Percentiles rank a stretch among this genome's conserved stretches.
These are phyloP conservation scores for Collybiopsis confluens DNA, from an alignment of 768 basidiomycete genomes.

Conservation along the genomic window DNA sequence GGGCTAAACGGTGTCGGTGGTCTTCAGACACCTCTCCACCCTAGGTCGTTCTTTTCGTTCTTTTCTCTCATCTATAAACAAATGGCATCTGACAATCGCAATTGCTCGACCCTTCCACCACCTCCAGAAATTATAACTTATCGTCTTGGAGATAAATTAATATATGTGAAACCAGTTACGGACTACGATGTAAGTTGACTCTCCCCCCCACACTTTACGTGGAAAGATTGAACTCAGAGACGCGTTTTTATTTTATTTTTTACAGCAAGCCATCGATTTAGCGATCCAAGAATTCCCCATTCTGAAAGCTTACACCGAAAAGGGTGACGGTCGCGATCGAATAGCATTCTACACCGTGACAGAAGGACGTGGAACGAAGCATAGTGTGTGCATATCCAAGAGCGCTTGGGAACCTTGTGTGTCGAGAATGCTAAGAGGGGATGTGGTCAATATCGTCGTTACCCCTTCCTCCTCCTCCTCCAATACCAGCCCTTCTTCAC, in stretches of 20 bases:
- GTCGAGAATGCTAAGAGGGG: constrained; percentile 36
- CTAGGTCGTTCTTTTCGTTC: too few species aligned
- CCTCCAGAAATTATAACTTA: too few species aligned
- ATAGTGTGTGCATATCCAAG: constrained; percentile 45
- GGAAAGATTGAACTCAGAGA: too few species aligned
- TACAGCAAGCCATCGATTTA: constrained; percentile 45
- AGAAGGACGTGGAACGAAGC: constrained; percentile 24
- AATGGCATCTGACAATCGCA: too few species aligned
- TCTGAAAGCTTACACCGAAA: constrained; percentile 4
- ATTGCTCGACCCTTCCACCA: too few species aligned
- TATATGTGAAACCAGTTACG: too few species aligned
- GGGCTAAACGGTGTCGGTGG: too few species aligned
- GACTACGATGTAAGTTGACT: too few species aligned
- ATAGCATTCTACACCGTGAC: constrained; percentile 41
- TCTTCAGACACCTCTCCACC: too few species aligned
- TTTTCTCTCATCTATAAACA: too few species aligned
- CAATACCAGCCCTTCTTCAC: constrained; percentile 13
- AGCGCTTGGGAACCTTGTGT: constrained; percentile 45
- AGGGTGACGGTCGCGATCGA: constrained; percentile 27
- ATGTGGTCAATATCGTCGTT: constrained; percentile 43
- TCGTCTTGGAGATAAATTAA: too few species aligned
- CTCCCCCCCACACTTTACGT: too few species aligned
- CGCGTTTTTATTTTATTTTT: background rate
- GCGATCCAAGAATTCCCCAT: constrained; percentile 49
- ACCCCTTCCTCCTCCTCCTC: constrained; percentile 19